A percentile compares a stretch with the other conserved stretches of the same genome.
phyloP scores from a whole-genome alignment of 306 rosid genomes.

The Medicago lupulina region DNA sequence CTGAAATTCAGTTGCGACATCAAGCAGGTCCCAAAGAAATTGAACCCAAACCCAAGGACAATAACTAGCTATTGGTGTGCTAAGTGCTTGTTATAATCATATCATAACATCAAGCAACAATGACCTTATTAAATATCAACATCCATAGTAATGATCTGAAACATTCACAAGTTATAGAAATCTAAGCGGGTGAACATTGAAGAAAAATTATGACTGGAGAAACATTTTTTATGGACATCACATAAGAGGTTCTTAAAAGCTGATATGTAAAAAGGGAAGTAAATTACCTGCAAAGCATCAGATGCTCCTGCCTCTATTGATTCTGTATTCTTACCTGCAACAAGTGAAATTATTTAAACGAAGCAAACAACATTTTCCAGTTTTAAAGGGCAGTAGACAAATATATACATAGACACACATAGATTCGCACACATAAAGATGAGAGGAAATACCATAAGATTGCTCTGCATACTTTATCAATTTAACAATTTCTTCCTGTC shows the following conservation, averaged over 20 bases:
- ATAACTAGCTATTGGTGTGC: background rate
- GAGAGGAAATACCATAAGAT: slow-evolving; percentile 66
- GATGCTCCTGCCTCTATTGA: slow-evolving; percentile 55
- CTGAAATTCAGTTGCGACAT: background rate
- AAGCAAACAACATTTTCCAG: slow-evolving; percentile 33
- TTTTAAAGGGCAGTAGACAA: slow-evolving; percentile 21
- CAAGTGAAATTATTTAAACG: slow-evolving; percentile 46
- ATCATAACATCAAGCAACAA: background rate
- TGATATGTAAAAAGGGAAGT: no score
- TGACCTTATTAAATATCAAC: background rate
- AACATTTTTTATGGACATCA: background rate
- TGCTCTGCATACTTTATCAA: slow-evolving; percentile 86
- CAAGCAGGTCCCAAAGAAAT: background rate
- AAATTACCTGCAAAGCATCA: slow-evolving; percentile 85
- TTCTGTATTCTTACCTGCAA: slow-evolving; percentile 72
- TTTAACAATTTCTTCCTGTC: slow-evolving; percentile 86
- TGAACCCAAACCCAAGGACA: slow-evolving; percentile 20
- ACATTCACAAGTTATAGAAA: slow-evolving; percentile 23
- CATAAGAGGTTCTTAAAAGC: no score
- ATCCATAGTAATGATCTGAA: slow-evolving; percentile 21
- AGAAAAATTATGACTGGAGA: no score
- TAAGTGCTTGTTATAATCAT: slow-evolving; percentile 6
- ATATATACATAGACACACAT: background rate
- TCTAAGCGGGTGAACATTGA: slow-evolving; percentile 14
- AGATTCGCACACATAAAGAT: slow-evolving; percentile 6